Evolutionary conservation across 2,329 filamentous ascomycete species (phyloP).

Genomic region (Hypoxylon sp.): DNA sequence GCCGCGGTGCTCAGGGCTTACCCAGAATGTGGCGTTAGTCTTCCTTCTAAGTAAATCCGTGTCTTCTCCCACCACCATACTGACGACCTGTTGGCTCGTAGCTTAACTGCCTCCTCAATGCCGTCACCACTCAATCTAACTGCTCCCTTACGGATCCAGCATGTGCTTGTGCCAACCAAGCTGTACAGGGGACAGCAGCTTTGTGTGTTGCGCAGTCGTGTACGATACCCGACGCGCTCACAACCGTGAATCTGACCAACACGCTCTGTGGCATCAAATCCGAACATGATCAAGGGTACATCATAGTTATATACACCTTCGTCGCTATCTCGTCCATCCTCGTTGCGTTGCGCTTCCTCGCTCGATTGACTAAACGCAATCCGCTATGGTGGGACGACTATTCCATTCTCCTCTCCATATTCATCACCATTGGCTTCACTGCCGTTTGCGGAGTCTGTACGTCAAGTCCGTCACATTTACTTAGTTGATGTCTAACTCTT

Average conservation of each 20-base stretch:
- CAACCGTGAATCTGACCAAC: conserved; percentile 1
- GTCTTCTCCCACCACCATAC: neutral
- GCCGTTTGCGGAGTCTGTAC: neutral
- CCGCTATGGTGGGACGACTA: conserved; percentile 9
- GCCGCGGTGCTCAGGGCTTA: neutral
- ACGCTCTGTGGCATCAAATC: conserved; percentile 3
- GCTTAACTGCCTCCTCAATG: neutral
- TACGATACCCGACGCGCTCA: conserved; percentile 6
- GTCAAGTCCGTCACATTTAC: neutral
- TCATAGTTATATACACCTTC: neutral
- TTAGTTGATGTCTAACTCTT: neutral
- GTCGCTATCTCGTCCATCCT: neutral
- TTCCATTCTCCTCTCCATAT: neutral
- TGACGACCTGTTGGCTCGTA: neutral
- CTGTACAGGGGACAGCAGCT: neutral
- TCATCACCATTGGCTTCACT: neutral
- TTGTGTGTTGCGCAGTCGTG: conserved; percentile 1
- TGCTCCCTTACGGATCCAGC: neutral
- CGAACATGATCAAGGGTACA: neutral
- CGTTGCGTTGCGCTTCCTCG: conserved; percentile 1
- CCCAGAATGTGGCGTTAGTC: conserved; percentile 6
- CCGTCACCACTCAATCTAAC: neutral
- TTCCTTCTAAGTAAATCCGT: neutral
- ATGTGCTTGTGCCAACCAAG: conserved; percentile 8
- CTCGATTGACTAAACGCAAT: conserved; percentile 1